phyloP scores from a whole-genome alignment of 2,329 filamentous ascomycete species.

The Aciculosporium take region DNA sequence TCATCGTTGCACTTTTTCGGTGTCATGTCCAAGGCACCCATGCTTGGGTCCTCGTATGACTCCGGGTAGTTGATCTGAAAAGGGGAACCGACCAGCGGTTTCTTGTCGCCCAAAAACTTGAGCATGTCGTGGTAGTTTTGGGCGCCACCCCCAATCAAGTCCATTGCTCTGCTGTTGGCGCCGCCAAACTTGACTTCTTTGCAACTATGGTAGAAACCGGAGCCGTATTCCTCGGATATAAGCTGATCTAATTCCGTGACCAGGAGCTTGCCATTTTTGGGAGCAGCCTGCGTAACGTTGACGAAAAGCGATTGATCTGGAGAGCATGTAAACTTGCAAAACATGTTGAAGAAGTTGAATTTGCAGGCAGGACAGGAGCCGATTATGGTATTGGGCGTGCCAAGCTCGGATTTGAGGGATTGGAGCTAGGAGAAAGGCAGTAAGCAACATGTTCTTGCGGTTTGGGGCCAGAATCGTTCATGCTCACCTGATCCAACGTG shows the following conservation, averaged over 20 bases:
- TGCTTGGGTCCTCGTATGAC: slow-evolving; percentile 48
- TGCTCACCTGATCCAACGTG: slow-evolving; percentile 55
- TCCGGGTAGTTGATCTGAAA: slow-evolving; percentile 93
- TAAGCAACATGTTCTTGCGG: neutral
- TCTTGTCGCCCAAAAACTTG: slow-evolving; percentile 87
- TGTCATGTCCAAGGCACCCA: slow-evolving; percentile 56
- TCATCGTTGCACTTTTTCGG: slow-evolving; percentile 83
- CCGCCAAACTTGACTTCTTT: slow-evolving; percentile 98
- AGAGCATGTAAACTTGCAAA: slow-evolving; percentile 96
- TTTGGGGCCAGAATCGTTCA: slow-evolving; percentile 4
- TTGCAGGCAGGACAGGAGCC: slow-evolving; percentile 93
- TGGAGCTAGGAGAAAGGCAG: slow-evolving; percentile 41
- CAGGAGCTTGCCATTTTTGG: slow-evolving; percentile 44
- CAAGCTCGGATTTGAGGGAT: slow-evolving; percentile 68
- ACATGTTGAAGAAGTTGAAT: slow-evolving; percentile 95
- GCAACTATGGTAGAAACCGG: slow-evolving; percentile 89
- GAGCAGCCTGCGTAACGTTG: slow-evolving; percentile 67
- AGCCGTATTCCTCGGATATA: slow-evolving; percentile 69
- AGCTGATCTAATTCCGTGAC: slow-evolving; percentile 87
- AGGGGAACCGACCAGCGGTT: slow-evolving; percentile 67
- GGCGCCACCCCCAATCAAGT: slow-evolving; percentile 88
- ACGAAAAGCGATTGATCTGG: slow-evolving; percentile 91
- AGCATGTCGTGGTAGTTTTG: slow-evolving; percentile 79
- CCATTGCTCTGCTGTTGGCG: slow-evolving; percentile 85
- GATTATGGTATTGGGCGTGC: slow-evolving; percentile 77